These are phyloP conservation scores for Claviceps capensis DNA, from an alignment of 2,329 filamentous ascomycete species.

Conservation along the genomic window DNA sequence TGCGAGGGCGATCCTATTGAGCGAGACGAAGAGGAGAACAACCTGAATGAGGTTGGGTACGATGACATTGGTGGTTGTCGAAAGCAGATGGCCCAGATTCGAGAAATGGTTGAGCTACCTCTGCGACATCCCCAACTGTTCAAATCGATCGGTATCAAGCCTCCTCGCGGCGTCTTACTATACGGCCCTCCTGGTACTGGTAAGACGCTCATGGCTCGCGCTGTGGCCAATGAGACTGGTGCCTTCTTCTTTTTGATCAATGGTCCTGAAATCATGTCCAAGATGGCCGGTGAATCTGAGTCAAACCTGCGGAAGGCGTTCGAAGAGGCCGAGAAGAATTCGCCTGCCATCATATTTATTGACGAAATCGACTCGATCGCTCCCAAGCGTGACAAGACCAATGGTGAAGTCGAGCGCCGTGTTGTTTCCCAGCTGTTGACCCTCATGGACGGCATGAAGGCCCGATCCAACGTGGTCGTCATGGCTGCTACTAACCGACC, in stretches of 20 bases:
- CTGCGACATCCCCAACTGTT: constrained; percentile 95
- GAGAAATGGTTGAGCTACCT: constrained; percentile 94
- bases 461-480: constrained; percentile 93
- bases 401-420: constrained; percentile 95
- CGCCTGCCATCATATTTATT: constrained; percentile 97
- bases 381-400: constrained; percentile 99
- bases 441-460: constrained; percentile 99
- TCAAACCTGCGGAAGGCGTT: constrained; percentile 98
- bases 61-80: constrained; percentile 98
- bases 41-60: constrained; percentile 97
- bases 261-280: constrained; percentile 98
- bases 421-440: constrained; percentile 95
- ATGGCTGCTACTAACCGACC: constrained; percentile 99
- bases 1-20: constrained; percentile 82
- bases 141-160: constrained; percentile 99
- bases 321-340: constrained; percentile 99
- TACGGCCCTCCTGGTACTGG: constrained; percentile 95
- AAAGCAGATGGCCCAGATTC: constrained; percentile 99
- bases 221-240: constrained; percentile 96
- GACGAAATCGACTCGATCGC: constrained; percentile 99
- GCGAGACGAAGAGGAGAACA: constrained; percentile 97
- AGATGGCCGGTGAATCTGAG: constrained; percentile 99
- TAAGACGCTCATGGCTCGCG: constrained; percentile 98
- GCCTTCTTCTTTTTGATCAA: constrained; percentile 99
- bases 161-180: constrained; percentile 91